phyloP scores from a whole-genome alignment of 495 filamentous ascomycete species.

The Hypoxylon lienhwacheense region DNA sequence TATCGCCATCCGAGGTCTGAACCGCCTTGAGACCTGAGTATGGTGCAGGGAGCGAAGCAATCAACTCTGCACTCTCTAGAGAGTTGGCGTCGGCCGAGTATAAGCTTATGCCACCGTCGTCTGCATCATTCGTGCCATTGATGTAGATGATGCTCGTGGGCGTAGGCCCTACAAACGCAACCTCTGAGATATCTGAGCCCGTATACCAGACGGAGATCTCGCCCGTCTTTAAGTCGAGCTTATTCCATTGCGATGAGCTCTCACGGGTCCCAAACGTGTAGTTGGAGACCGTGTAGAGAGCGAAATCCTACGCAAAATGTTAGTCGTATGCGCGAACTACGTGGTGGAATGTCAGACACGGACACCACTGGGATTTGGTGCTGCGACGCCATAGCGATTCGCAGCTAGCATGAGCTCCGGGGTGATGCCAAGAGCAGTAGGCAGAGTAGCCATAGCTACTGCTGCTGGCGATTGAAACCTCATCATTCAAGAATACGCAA shows the following conservation, averaged over 20 bases:
- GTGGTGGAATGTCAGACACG: conserved; percentile 21
- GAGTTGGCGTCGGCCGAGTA: conserved; percentile 53
- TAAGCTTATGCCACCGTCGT: conserved; percentile 57
- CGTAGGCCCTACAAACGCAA: conserved; percentile 63
- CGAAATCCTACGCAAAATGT: conserved; percentile 30
- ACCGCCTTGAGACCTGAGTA: conserved; percentile 66
- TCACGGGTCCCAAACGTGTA: conserved; percentile 71
- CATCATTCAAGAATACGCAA: conserved; percentile 31
- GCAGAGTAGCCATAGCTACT: conserved; percentile 34
- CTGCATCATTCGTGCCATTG: conserved; percentile 57
- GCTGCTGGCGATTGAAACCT: conserved; percentile 33
- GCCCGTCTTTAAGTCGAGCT: conserved; percentile 64
- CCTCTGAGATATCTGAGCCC: conserved; percentile 58
- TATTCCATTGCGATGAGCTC: conserved; percentile 63
- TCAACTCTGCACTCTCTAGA: conserved; percentile 30
- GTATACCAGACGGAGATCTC: conserved; percentile 62
- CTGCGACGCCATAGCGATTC: conserved; percentile 37
- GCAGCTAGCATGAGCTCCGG: conserved; percentile 37
- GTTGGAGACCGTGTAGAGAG: conserved; percentile 49
- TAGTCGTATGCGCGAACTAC: neutral
- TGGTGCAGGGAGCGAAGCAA: conserved; percentile 62
- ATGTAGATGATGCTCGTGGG: conserved; percentile 60
- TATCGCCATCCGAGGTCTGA: conserved; percentile 54
- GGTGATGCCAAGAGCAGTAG: conserved; percentile 35
- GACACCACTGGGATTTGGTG: conserved; percentile 39